phyloP scores from a whole-genome alignment of 441 rosid genomes.

The Pelargonium hybrid region DNA sequence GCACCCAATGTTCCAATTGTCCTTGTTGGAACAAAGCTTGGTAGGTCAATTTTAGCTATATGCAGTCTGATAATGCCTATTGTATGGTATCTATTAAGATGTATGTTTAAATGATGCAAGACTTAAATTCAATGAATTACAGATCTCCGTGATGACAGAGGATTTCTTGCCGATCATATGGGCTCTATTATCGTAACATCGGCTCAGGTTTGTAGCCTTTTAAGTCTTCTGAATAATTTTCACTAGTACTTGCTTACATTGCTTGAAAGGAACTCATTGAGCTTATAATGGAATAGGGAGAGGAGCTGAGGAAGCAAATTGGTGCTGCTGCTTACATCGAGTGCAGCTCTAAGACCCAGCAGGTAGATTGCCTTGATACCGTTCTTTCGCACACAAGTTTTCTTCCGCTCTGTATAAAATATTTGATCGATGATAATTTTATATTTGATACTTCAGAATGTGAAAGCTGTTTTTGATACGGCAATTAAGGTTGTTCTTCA shows the following conservation, averaged over 20 bases:
- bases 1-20: slow-evolving; percentile 91
- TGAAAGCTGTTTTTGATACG: slow-evolving; percentile 72
- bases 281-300: slow-evolving; percentile 38
- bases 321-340: slow-evolving; percentile 70
- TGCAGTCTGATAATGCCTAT: too few relatives aligned
- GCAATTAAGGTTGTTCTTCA: slow-evolving; percentile 66
- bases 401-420: neutral
- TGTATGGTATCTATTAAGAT: too few relatives aligned
- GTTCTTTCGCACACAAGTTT: too few relatives aligned
- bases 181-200: neutral
- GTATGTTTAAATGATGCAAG: too few relatives aligned
- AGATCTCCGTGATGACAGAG: neutral
- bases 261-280: neutral
- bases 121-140: neutral
- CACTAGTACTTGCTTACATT: neutral
- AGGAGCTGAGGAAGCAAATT: slow-evolving; percentile 67
- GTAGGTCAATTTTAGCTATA: slow-evolving; percentile 28
- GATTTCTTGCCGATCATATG: neutral
- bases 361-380: slow-evolving; percentile 28
- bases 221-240: neutral
- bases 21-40: slow-evolving; percentile 87
- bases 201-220: neutral
- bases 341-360: slow-evolving; percentile 93
- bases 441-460: slow-evolving; percentile 37
- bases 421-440: neutral